Evolutionary conservation across 345 rosid species (phyloP).

Genomic region (Balakata baccata): DNA sequence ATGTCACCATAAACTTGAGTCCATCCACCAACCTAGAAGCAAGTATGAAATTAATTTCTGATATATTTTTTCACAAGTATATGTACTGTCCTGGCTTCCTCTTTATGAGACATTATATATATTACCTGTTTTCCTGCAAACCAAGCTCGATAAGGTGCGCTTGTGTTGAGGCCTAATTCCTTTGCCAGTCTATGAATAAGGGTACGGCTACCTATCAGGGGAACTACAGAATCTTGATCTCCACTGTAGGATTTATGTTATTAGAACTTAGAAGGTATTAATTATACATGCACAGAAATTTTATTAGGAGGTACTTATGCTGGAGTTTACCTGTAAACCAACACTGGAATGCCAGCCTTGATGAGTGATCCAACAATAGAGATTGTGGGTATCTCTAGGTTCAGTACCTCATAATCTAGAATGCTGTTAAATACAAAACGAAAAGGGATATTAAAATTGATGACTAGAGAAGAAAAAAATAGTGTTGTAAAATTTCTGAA

Average conservation of each 20-base stretch:
- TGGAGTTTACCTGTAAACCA: constrained; percentile 26
- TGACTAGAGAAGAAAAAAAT: not conserved
- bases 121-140: constrained; percentile 81
- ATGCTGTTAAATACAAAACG: constrained; percentile 41
- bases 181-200: constrained; percentile 25
- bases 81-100: not conserved
- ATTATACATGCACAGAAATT: not conserved
- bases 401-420: constrained; percentile 71
- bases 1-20: constrained; percentile 64
- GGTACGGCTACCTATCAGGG: constrained; percentile 41
- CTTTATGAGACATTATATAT: not conserved
- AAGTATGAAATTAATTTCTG: not conserved
- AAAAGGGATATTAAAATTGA: not conserved
- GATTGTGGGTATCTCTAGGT: constrained; percentile 27
- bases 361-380: constrained; percentile 27
- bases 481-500: too few relatives aligned
- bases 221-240: constrained; percentile 97
- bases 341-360: constrained; percentile 29
- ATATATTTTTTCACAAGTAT: not conserved
- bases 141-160: constrained; percentile 79
- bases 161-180: constrained; percentile 54
- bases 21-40: constrained; percentile 53
- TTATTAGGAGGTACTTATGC: not conserved
- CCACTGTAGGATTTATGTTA: constrained; percentile 13
- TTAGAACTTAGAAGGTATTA: not conserved